Conservation (phyloP, 345 rosid genomes). For the Abelmoschus esculentus region DNA sequence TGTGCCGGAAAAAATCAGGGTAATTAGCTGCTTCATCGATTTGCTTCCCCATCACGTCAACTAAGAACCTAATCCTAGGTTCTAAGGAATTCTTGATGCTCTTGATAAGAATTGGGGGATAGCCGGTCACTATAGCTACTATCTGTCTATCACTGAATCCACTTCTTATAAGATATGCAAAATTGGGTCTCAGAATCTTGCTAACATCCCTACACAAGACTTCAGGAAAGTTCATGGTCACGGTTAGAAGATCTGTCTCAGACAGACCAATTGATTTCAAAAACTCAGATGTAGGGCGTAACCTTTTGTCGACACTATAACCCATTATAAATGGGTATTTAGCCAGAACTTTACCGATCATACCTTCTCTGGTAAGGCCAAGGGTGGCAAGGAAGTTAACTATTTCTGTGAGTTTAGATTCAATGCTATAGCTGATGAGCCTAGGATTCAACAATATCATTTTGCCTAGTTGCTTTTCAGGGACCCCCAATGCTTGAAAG, state of each 20-base stretch:
- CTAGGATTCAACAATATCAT: slow-evolving; percentile 61
- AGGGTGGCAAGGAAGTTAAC: slow-evolving; percentile 53
- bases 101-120: slow-evolving; percentile 62
- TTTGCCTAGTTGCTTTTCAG: slow-evolving; percentile 68
- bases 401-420: slow-evolving; percentile 45
- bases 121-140: slow-evolving; percentile 48
- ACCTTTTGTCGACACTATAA: slow-evolving; percentile 19
- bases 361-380: slow-evolving; percentile 51
- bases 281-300: slow-evolving; percentile 49
- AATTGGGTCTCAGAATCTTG: slow-evolving; percentile 53
- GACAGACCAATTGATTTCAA: slow-evolving; percentile 48
- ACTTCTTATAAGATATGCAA: slow-evolving; percentile 31
- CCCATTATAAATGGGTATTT: slow-evolving; percentile 71
- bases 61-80: slow-evolving; percentile 66
- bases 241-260: slow-evolving; percentile 37
- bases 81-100: slow-evolving; percentile 56
- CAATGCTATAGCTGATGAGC: slow-evolving; percentile 73
- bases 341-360: slow-evolving; percentile 60
- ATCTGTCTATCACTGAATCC: slow-evolving; percentile 54
- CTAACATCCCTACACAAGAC: slow-evolving; percentile 59
- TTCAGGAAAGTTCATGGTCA: slow-evolving; percentile 53
- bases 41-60: slow-evolving; percentile 56
- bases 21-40: slow-evolving; percentile 52
- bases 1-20: slow-evolving; percentile 62
- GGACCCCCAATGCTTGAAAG: slow-evolving; percentile 64